Evolutionary conservation across 208 protist genomes (phyloP).

Genomic region (Leishmania mexicana): DNA sequence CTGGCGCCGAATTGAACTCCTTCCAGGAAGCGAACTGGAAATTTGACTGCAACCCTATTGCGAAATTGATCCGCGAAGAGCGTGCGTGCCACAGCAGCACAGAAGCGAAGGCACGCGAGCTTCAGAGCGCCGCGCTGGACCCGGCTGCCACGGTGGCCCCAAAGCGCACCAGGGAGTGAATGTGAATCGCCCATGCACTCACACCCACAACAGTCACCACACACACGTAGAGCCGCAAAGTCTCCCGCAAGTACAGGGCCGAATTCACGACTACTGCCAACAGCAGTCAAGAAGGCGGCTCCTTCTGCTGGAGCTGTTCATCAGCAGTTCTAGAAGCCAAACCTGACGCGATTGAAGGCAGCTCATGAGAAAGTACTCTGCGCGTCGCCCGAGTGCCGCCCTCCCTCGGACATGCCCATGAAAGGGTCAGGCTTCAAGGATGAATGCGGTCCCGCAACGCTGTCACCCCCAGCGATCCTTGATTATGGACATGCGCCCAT

Average conservation of each 20-base stretch:
- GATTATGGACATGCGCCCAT: no score
- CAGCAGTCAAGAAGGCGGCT: not conserved
- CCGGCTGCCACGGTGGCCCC: not conserved
- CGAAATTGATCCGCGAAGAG: constrained; percentile 1
- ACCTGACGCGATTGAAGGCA: not conserved
- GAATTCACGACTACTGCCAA: not conserved
- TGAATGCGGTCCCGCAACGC: not conserved
- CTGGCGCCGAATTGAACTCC: not conserved
- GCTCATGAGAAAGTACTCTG: not conserved
- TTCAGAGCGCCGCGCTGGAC: not conserved
- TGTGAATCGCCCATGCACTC: not conserved
- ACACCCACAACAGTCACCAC: not conserved
- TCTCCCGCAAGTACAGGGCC: not conserved
- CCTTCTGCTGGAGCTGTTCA: not conserved
- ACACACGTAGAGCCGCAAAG: not conserved
- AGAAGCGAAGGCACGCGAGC: not conserved
- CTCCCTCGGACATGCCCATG: not conserved
- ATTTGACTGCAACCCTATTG: not conserved
- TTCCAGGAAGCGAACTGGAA: not conserved
- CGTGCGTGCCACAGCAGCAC: not conserved
- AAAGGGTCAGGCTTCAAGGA: not conserved
- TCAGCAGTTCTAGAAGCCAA: not conserved
- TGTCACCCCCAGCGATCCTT: not conserved
- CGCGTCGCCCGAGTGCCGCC: not conserved
- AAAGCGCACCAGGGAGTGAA: not conserved